A percentile compares a stretch with the other conserved stretches of the same genome.
phyloP scores from a whole-genome alignment of 305 asterid genomes.

The Fraxinus angustifolia region DNA sequence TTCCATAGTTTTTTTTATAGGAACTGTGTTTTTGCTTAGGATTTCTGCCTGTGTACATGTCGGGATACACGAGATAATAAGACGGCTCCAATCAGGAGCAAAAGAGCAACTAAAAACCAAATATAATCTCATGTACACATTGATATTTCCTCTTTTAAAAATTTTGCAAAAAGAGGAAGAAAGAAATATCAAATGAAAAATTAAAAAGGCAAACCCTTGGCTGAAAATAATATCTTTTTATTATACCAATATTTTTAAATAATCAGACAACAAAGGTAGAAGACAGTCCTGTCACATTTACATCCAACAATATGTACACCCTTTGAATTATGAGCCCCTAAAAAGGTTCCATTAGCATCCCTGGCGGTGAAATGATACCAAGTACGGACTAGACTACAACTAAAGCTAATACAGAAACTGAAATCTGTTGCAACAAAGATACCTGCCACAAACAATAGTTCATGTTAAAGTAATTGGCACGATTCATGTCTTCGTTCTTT shows the following conservation, averaged over 20 bases:
- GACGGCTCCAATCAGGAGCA: background rate
- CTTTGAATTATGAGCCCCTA: slow-evolving; percentile 5
- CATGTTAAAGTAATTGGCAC: background rate
- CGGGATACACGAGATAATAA: background rate
- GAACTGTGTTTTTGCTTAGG: background rate
- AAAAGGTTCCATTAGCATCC: slow-evolving; percentile 4
- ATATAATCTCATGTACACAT: background rate
- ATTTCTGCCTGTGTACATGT: background rate
- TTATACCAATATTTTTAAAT: background rate
- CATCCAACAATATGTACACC: slow-evolving; percentile 30
- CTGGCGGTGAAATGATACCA: slow-evolving; percentile 27
- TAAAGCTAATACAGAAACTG: slow-evolving; percentile 44
- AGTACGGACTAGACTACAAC: slow-evolving; percentile 28
- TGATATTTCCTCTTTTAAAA: background rate
- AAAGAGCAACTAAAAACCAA: background rate
- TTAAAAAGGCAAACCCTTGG: background rate
- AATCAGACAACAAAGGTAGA: slow-evolving; percentile 14
- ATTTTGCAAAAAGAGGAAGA: background rate
- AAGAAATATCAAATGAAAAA: background rate
- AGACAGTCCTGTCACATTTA: slow-evolving; percentile 24
- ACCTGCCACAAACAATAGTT: slow-evolving; percentile 30
- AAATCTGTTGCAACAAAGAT: slow-evolving; percentile 18
- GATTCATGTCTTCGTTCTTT: background rate
- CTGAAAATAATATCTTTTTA: background rate
- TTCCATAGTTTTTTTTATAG: background rate